Base-by-base conservation (phyloP, 805 yeast species). In the Scheffersomyces coipomensis region DNA sequence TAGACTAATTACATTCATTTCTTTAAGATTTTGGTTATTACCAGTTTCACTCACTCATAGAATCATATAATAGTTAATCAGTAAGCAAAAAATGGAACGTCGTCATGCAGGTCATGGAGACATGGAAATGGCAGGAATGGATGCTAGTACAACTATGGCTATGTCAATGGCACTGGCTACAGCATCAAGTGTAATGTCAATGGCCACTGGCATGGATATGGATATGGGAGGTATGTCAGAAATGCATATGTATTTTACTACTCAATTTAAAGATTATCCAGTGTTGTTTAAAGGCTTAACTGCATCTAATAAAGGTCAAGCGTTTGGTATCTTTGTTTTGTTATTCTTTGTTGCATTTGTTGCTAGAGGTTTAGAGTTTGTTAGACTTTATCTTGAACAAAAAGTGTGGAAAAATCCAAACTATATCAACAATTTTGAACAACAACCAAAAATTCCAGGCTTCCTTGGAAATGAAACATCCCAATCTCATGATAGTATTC, bases 251-350 rank as follows among this genome's bases (percentile, higher is more conserved):
- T 76, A 67, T 49, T 61, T 85, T 50, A 78, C 84, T 1, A 61
- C 77, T 0, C 51, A 60, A 2, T 85, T 67, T 58, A 46, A 58
- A 2, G 60, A 69, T 29, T 78, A 79, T 45, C 88, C 91, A 0
- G 88, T 85, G 0, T 52, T 85, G 4, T 85, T 85, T 62, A 60
- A 69, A 42, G 61, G 64, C 0, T 60, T 85, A 34, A 51, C 53
- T 10, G 91, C 91, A 2, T 48, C 64, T 2, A 65, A 62, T 30
- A 75, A 75, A 19, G 88, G 73, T 8, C 73, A 75, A 37, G 89
- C 87, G 0, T 85, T 85, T 57, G 95, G 91, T 18, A 83, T 85
- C 12, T 85, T 85, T 52, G 62, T 79, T 25, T 62, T 81, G 11
- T 55, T 85, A 17, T 77, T 85, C 53, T 75, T 75, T 19, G 63